Evolutionary conservation across 495 filamentous ascomycete species (phyloP), one percentile per base, ranked within the genome.

Genomic region (Schizothecium vesticola): DNA sequence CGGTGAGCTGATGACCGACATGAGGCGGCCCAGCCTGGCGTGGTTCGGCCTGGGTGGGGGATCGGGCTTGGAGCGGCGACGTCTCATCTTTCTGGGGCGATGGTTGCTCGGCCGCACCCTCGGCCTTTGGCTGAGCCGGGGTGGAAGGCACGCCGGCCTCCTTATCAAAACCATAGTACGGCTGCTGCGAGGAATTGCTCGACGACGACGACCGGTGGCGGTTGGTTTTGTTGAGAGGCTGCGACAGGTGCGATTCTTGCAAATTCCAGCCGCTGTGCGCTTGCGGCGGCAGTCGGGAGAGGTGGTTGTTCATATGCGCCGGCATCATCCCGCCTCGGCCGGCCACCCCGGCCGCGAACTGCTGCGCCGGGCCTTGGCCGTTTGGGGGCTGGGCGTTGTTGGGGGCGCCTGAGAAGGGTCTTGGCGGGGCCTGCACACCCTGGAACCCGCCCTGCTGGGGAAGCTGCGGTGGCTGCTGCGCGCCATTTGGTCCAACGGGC

Each of bases 191-290:
- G 33, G 73, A 70, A 23, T 72, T 79, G 64, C 80, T 81, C 3
- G 76, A 74, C 12, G 76, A 74, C 12, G 76, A 75, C 12, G 76
- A 70, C 1, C 77, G 74, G 33, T 80, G 74, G 6, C 75, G 75
- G 59, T 77, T 80, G 31, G 76, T 72, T 13, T 75, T 68, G 26
- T 80, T 76, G n/a, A 84, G 75, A 59, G 82, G 82, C 59, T 80
- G 76, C 0, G 79, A 63, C 12, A 84, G 74, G 59, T 79, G 77
- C 8, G 82, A 84, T 67, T 84, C 80, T 63, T 84, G 79, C 24
- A 77, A 55, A 28, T 76, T 80, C 82, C 82, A 84, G 56, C 73
- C 71, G 64, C 70, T 67, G 67, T 36, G 61, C 0, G 43, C 51
- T 29, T 76, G 78, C 10, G 73, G 70, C 64, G 73, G 72, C 24